phyloP scores from a whole-genome alignment of 1,139 yeast species.

The Protomyces macrosporus region DNA sequence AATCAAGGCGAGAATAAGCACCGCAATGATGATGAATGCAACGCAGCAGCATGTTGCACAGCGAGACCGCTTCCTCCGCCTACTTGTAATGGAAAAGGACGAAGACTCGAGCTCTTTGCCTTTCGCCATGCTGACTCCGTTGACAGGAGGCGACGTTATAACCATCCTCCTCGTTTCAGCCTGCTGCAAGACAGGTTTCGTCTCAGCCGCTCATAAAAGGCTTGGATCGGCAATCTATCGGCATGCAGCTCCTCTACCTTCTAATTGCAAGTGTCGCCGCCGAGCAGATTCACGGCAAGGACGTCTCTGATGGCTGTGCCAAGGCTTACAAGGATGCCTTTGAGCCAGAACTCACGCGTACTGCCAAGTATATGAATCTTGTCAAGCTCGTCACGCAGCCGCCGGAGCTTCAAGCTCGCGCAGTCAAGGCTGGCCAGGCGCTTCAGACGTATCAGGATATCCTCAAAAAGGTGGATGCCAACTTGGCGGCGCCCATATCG shows the following conservation, averaged over 20 bases:
- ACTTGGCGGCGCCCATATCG: constrained; percentile 2
- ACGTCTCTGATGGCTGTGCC: constrained; percentile 4
- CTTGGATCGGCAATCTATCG: not conserved
- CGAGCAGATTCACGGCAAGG: constrained; percentile 14
- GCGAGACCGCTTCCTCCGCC: not conserved
- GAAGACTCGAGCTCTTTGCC: not conserved
- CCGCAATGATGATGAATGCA: not conserved
- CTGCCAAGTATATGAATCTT: constrained; percentile 1
- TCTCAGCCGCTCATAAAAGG: not conserved
- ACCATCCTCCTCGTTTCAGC: not conserved
- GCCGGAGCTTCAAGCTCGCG: not conserved
- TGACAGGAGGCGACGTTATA: not conserved
- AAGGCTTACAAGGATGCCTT: constrained; percentile 10
- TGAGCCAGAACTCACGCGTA: constrained; percentile 2
- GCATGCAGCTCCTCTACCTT: not conserved
- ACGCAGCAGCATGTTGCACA: constrained; percentile 2
- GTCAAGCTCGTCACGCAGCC: constrained; percentile 1
- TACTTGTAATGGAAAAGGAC: not conserved
- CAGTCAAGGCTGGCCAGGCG: not conserved
- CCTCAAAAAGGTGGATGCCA: constrained; percentile 1
- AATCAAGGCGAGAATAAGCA: not conserved
- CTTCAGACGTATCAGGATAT: constrained; percentile 4
- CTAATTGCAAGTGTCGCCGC: not conserved
- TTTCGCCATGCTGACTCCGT: not conserved
- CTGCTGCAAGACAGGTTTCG: not conserved